These are phyloP conservation scores for Termitomyces sp. DNA, from an alignment of 768 basidiomycete species.

Conservation along the genomic window DNA sequence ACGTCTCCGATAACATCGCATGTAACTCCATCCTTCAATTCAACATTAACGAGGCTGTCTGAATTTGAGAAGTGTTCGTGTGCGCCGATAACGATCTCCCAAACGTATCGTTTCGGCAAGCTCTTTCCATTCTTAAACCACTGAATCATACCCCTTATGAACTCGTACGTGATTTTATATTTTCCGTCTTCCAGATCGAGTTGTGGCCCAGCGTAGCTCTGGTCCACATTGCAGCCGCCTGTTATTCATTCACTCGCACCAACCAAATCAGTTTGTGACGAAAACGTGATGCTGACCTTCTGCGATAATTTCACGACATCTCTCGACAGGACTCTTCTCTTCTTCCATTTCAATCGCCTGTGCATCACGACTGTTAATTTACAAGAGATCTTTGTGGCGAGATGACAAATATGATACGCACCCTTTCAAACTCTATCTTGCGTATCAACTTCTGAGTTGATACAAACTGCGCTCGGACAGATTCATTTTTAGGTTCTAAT, in stretches of 20 bases:
- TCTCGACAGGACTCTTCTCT: conserved; percentile 73
- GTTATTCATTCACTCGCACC: background rate
- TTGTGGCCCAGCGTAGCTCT: conserved; percentile 71
- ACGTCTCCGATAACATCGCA: conserved; percentile 97
- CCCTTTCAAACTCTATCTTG: conserved; percentile 92
- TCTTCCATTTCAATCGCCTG: conserved; percentile 93
- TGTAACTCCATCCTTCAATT: conserved; percentile 72
- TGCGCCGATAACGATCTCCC: conserved; percentile 94
- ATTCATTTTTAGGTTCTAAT: conserved; percentile 84
- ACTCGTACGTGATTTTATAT: conserved; percentile 73
- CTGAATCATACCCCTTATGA: conserved; percentile 82
- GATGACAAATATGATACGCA: conserved; percentile 22
- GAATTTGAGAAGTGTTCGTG: conserved; percentile 73
- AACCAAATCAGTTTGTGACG: background rate
- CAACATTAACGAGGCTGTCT: conserved; percentile 76
- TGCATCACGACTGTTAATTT: conserved; percentile 3
- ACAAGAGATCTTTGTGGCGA: background rate
- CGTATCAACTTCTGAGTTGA: conserved; percentile 90
- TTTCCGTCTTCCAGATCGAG: conserved; percentile 62
- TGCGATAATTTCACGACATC: conserved; percentile 76
- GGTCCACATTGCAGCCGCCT: conserved; percentile 83
- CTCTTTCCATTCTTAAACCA: conserved; percentile 95
- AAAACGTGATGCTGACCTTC: conserved; percentile 50
- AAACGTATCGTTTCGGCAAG: conserved; percentile 85
- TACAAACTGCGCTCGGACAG: conserved; percentile 75